These are phyloP conservation scores for Sphaerulina vaccinii DNA, from an alignment of 2,329 filamentous ascomycete species.

Conservation along the genomic window DNA sequence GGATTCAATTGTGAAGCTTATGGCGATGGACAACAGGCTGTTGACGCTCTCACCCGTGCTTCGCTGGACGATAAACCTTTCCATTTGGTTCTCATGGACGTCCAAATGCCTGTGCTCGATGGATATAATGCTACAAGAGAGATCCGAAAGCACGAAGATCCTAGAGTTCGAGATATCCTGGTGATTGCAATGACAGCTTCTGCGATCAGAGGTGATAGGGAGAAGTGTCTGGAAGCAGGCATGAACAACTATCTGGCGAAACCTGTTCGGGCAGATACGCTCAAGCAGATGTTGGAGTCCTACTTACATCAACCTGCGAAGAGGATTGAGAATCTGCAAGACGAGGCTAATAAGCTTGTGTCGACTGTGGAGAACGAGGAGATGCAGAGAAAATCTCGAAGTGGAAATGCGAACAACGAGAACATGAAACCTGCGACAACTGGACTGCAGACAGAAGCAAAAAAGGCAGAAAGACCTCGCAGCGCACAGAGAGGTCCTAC, in stretches of 20 bases:
- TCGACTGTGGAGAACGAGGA: slow-evolving; percentile 30
- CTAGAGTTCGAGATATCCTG: slow-evolving; percentile 76
- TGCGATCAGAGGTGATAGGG: slow-evolving; percentile 88
- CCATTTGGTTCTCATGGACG: slow-evolving; percentile 91
- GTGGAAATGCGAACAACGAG: neutral
- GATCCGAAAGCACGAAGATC: slow-evolving; percentile 72
- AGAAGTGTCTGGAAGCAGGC: slow-evolving; percentile 91
- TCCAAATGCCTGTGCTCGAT: slow-evolving; percentile 92
- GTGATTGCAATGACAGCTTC: slow-evolving; percentile 97
- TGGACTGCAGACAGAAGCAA: too few species aligned
- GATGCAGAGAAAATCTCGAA: too few species aligned
- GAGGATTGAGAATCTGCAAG: slow-evolving; percentile 46
- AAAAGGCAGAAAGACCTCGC: slow-evolving; percentile 24
- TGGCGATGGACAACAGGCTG: slow-evolving; percentile 82
- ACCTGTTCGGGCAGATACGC: slow-evolving; percentile 81
- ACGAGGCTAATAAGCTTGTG: slow-evolving; percentile 47
- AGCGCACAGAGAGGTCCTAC: slow-evolving; percentile 21
- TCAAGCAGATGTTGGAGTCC: slow-evolving; percentile 77
- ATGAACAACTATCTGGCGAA: slow-evolving; percentile 99
- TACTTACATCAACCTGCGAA: slow-evolving; percentile 57
- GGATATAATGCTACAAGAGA: slow-evolving; percentile 88
- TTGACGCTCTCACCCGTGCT: slow-evolving; percentile 76
- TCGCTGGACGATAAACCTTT: slow-evolving; percentile 73
- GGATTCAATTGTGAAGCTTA: slow-evolving; percentile 87
- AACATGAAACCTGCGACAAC: neutral